Base-by-base conservation (phyloP, 306 rosid species). In the Myrica gale region DNA sequence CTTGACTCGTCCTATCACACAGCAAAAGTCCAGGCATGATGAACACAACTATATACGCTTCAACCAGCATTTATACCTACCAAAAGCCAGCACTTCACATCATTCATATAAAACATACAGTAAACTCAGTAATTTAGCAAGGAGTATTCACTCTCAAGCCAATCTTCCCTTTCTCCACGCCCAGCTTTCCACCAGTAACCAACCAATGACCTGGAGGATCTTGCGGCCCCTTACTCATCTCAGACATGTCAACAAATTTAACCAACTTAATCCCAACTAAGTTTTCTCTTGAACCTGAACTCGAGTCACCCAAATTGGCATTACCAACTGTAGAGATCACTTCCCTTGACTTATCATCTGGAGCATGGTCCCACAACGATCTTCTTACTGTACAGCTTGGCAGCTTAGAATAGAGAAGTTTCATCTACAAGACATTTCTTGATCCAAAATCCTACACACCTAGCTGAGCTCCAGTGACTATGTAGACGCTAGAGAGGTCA, bases 371-470 rank as follows among this genome's bases (percentile, higher is more conserved):
- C 97, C 97, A 92, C 78, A 88, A 73, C 0, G 96, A 88, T 88
- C 97, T 79, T 39, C 92, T 82, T 53, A 92, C 74, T 0, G 96
- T 92, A 82, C 96, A 90, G 58, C 96, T 89, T 0, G 96, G 97
- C 66, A 92, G 66, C 85, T 82, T 81, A 48, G 92, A 92, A 84
- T 87, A 92, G 61, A 90, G 82, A 51, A 92, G 90, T 76, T 92
- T 92, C 96, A 92, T 90, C 86, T 81, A 92, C 85, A 92, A 48
- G 5, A 92, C 96, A 62, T 89, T 89, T 74, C 90, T 77, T 2
- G 96, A 82, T 44, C 97, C 97, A 1, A 92, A 92, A 83, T 90
- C 92, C 97, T 96, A 92, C 72, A 92, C 97, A 69, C 97, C 91
- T 42, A 92, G 96, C 83, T 92, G 96, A 1, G 93, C 96, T 72